phyloP scores from a whole-genome alignment of 768 basidiomycete species.

The Tylopilus vinaceipallidus region DNA sequence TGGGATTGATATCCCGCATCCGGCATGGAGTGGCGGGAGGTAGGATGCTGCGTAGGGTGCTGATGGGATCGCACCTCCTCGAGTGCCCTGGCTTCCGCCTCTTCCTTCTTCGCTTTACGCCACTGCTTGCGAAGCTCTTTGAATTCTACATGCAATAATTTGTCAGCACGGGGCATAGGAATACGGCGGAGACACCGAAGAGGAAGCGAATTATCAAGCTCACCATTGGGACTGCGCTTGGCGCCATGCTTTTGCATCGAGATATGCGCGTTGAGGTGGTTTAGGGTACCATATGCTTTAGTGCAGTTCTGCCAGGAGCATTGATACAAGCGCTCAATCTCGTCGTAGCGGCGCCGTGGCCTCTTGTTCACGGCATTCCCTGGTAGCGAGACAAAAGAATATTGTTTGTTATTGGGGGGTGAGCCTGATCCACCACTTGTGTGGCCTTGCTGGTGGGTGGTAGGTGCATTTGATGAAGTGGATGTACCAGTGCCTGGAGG shows the following conservation, averaged over 20 bases:
- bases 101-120: conserved; percentile 91
- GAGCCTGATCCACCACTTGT: conserved; percentile 27
- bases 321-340: conserved; percentile 91
- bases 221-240: conserved; percentile 88
- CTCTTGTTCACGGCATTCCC: conserved; percentile 82
- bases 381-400: conserved; percentile 78
- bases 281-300: conserved; percentile 91
- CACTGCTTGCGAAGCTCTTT: conserved; percentile 96
- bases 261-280: conserved; percentile 97
- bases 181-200: not conserved
- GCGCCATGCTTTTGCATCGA: conserved; percentile 96
- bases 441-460: conserved; percentile 24
- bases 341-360: conserved; percentile 85
- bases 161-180: conserved; percentile 9
- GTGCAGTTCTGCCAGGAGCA: conserved; percentile 78
- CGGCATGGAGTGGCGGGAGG: conserved; percentile 28
- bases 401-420: conserved; percentile 59
- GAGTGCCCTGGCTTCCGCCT: conserved; percentile 29
- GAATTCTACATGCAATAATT: conserved; percentile 63
- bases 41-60: conserved; percentile 16
- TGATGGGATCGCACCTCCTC: conserved; percentile 20
- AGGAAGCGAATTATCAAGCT: conserved; percentile 28
- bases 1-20: conserved; percentile 23
- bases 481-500: conserved; percentile 64
- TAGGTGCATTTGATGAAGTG: conserved; percentile 45